Base-by-base conservation (phyloP, 192 early-diverging fungal genomes). In the Phlyctochytrium bullatum region DNA sequence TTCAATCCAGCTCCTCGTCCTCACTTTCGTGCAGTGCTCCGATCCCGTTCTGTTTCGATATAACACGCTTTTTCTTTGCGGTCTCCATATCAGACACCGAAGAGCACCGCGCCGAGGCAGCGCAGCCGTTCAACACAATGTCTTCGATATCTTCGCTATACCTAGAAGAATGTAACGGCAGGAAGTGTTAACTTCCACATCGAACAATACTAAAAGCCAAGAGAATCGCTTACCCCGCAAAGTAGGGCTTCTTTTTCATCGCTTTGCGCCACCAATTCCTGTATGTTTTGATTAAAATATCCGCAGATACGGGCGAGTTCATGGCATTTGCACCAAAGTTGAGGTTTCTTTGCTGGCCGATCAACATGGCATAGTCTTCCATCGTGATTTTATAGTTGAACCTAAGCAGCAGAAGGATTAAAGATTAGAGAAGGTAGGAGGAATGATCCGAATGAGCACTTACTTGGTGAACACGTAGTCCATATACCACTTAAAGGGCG, bases 181-280 rank as follows among this genome's bases (percentile, higher is more conserved):
- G n/a, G n/a, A n/a, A n/a, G n/a, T n/a, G n/a, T n/a, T n/a, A n/a
- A n/a, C n/a, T n/a, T n/a, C n/a, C n/a, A n/a, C n/a, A n/a, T n/a
- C n/a, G n/a, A n/a, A n/a, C n/a, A n/a, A 47, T 14, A 47, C 10
- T 47, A 47, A 14, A 47, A 20, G 40, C 20, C 10, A 20, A 20
- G 40, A 47, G 20, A 47, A 47, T 33, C 17, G 47, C 52, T 25
- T 53, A 65, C 64, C 64, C 47, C 27, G 64, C 47, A 6, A n/a
- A 25, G 10, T 52, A 36, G 28, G 27, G 47, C 33, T 59, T 52
- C 36, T 52, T 23, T 28, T 40, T 67, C 66, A 67, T 67, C 6
- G 56, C 66, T 36, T 67, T 60, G 28, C 69, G 72, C 69, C 68
- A 75, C 73, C 73, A 75, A 52, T 72, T 75, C 2, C 73, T 33